phyloP scores from a whole-genome alignment of 2,329 filamentous ascomycete species.

The Botryotinia narcissicola region DNA sequence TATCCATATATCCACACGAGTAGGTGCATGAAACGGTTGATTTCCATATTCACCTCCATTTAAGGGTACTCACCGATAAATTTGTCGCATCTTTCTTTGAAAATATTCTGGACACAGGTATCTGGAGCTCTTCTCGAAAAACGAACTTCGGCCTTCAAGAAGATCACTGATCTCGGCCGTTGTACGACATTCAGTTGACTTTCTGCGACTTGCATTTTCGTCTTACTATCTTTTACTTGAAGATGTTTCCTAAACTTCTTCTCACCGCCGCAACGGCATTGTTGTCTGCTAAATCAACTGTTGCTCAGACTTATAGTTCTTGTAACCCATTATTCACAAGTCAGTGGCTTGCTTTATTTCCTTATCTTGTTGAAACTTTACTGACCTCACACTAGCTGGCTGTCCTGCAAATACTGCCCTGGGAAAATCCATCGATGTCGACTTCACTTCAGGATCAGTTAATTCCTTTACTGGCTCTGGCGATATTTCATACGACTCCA shows the following conservation, averaged over 20 bases:
- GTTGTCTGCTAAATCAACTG: constrained; percentile 25
- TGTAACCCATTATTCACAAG: constrained; percentile 52
- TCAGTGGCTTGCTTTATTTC: constrained; percentile 30
- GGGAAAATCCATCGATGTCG: constrained; percentile 76
- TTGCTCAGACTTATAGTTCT: constrained; percentile 53
- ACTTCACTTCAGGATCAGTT: constrained; percentile 76
- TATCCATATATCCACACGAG: constrained; percentile 11
- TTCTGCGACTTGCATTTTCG: constrained; percentile 16
- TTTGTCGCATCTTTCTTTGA: not conserved
- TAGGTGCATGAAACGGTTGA: constrained; percentile 18
- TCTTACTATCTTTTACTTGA: not conserved
- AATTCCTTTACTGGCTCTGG: constrained; percentile 74
- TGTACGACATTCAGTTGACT: constrained; percentile 13
- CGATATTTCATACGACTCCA: constrained; percentile 66
- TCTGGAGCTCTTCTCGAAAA: not conserved
- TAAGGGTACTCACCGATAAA: constrained; percentile 4
- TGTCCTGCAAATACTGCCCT: constrained; percentile 79
- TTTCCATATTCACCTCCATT: not conserved
- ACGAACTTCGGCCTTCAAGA: not conserved
- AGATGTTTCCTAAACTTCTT: constrained; percentile 34
- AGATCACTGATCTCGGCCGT: constrained; percentile 6
- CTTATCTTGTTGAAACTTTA: not conserved
- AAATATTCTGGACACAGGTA: constrained; percentile 8
- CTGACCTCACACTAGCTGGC: constrained; percentile 43
- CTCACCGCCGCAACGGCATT: constrained; percentile 27